A percentile compares a stretch with the other conserved stretches of the same genome.
phyloP scores from a whole-genome alignment of 305 asterid genomes.

The Rubia peregrina region DNA sequence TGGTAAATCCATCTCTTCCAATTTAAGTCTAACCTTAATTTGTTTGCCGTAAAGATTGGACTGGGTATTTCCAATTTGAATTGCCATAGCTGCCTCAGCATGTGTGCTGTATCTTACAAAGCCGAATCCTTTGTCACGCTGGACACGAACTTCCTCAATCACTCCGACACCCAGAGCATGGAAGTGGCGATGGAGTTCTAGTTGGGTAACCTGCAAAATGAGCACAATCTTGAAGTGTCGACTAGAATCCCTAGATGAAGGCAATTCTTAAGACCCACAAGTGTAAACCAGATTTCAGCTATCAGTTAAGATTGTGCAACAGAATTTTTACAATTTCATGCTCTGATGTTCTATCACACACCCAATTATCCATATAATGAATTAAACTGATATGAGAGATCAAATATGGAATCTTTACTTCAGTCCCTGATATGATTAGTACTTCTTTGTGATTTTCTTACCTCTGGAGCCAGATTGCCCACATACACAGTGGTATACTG shows the following conservation, averaged over 20 bases:
- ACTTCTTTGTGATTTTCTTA: slow-evolving; percentile 17
- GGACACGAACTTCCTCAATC: slow-evolving; percentile 71
- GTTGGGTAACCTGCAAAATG: slow-evolving; percentile 47
- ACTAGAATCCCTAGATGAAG: neutral
- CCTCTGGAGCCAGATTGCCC: slow-evolving; percentile 94
- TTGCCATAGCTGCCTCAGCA: slow-evolving; percentile 82
- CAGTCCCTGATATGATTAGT: neutral
- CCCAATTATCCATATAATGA: neutral
- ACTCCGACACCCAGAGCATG: slow-evolving; percentile 59
- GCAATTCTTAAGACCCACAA: neutral
- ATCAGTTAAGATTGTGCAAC: neutral
- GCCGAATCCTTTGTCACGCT: slow-evolving; percentile 82
- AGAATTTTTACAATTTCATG: neutral
- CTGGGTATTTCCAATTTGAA: slow-evolving; percentile 67
- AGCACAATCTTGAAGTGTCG: neutral
- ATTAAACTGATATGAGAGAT: neutral
- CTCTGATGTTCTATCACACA: too few relatives aligned
- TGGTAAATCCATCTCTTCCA: neutral
- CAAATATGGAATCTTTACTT: neutral
- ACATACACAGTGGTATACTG: slow-evolving; percentile 90
- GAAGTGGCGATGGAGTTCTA: slow-evolving; percentile 68
- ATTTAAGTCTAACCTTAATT: slow-evolving; percentile 39
- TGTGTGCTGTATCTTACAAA: slow-evolving; percentile 67
- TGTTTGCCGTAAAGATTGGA: slow-evolving; percentile 49
- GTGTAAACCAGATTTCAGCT: neutral